Conservation (phyloP, 345 rosid species). For the rapeseed (Brassica napus) region Da-Ae NC_063442.1:36314001-36314500, state of each 20-base stretch:
- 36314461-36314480: slow-evolving; percentile 32
- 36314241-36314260: background rate
- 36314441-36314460: slow-evolving; percentile 24
- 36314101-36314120: background rate
- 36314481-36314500: slow-evolving; percentile 21
- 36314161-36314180: slow-evolving; percentile 15
- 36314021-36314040: slow-evolving; percentile 7
- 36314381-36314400: background rate
- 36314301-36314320: background rate
- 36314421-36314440: slow-evolving; percentile 28
- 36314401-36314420: slow-evolving; percentile 37
- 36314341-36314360: background rate
- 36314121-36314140: background rate
- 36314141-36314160: slow-evolving; percentile 14
- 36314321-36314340: background rate
- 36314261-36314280: background rate
- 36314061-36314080: slow-evolving; percentile 1
- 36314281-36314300: background rate
- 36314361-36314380: slow-evolving; percentile 21
- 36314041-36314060: slow-evolving; percentile 3
- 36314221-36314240: slow-evolving; percentile 4
- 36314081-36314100: background rate
- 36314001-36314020: background rate
- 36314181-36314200: slow-evolving; percentile 17
- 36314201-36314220: background rate